These are phyloP conservation scores for Scutellaria minor DNA, from an alignment of 257 asterid genomes.

Conservation along the genomic window DNA sequence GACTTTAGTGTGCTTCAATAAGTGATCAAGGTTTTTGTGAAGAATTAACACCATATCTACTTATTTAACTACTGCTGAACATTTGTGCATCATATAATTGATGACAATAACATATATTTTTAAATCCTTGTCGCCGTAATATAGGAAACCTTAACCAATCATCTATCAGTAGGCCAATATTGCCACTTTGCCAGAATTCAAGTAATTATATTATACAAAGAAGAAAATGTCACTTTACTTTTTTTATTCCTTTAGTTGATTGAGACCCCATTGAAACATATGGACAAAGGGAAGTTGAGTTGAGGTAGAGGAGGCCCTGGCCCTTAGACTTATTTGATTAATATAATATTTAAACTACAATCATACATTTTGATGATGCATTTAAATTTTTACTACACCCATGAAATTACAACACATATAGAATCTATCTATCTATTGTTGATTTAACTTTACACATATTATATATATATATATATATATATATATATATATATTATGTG, in stretches of 20 bases:
- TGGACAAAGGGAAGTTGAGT: constrained; percentile 38
- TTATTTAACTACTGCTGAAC: not conserved
- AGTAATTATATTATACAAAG: constrained; percentile 19
- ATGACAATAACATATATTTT: not conserved
- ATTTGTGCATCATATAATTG: not conserved
- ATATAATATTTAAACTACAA: constrained; percentile 23
- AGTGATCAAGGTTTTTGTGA: not conserved
- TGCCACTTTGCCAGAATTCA: not conserved
- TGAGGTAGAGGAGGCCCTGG: constrained; percentile 26
- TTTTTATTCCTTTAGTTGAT: constrained; percentile 9
- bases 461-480: no score
- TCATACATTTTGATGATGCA: constrained; percentile 32
- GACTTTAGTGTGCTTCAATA: not conserved
- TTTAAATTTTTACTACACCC: no score
- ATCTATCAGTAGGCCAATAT: not conserved
- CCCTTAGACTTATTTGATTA: constrained; percentile 23
- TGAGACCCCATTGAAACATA: constrained; percentile 38
- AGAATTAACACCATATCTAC: not conserved
- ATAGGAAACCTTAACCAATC: constrained; percentile 40
- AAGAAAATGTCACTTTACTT: constrained; percentile 15
- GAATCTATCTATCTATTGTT: no score
- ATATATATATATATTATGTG: no score
- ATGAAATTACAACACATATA: no score
- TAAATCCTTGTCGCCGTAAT: constrained; percentile 30
- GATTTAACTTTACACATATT: no score